Conservation (phyloP, 2,329 filamentous ascomycete genomes). For the Xylaria sp. region DNA sequence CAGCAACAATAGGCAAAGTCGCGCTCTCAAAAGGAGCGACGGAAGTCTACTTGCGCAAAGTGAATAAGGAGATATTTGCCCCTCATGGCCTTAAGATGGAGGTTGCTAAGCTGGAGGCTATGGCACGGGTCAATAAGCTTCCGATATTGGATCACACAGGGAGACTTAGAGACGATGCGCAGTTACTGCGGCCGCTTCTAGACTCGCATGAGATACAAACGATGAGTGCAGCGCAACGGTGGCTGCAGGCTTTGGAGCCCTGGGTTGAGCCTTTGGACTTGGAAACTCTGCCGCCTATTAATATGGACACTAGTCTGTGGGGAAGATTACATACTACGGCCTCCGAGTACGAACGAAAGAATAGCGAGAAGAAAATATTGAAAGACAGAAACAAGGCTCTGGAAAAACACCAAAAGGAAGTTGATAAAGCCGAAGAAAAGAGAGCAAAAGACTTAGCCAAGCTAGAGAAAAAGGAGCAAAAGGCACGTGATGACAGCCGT, state of each 20-base stretch:
- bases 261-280: conserved; percentile 29
- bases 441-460: conserved; percentile 16
- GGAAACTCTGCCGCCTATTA: conserved; percentile 22
- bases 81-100: conserved; percentile 32
- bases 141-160: conserved; percentile 29
- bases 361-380: conserved; percentile 14
- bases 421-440: conserved; percentile 23
- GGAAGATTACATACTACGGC: conserved; percentile 26
- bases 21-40: conserved; percentile 28
- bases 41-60: conserved; percentile 24
- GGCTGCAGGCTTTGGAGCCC: conserved; percentile 25
- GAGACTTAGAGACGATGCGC: conserved; percentile 12
- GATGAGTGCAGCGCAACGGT: conserved; percentile 14
- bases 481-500: not conserved
- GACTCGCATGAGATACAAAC: conserved; percentile 17
- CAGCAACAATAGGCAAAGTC: conserved; percentile 17
- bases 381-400: conserved; percentile 21
- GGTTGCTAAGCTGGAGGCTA: conserved; percentile 31
- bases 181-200: conserved; percentile 20
- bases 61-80: conserved; percentile 25
- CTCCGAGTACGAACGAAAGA: conserved; percentile 28
- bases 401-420: conserved; percentile 24
- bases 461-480: conserved; percentile 28
- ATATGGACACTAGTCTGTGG: conserved; percentile 24
- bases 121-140: conserved; percentile 25